Conservation (phyloP, 306 rosid genomes). For the Vigna unguiculata region DNA sequence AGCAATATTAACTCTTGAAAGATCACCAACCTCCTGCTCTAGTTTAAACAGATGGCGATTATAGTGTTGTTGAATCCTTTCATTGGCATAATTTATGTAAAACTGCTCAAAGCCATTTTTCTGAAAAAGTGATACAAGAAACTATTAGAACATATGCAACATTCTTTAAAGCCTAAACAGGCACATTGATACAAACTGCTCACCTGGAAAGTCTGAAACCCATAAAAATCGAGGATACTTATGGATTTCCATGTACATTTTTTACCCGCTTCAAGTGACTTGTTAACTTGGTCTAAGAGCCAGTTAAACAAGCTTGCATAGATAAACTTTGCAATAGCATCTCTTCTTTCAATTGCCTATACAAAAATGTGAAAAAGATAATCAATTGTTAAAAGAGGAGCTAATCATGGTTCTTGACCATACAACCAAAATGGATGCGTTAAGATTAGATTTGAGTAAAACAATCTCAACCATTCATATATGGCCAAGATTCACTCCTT, state of each 20-base stretch:
- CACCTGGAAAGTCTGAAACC: conserved; percentile 93
- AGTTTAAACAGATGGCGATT: conserved; percentile 82
- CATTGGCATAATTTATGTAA: conserved; percentile 94
- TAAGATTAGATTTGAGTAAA: not conserved
- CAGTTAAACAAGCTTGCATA: conserved; percentile 87
- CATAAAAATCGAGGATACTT: conserved; percentile 80
- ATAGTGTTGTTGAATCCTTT: conserved; percentile 98
- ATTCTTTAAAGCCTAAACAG: conserved; percentile 33
- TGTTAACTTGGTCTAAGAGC: conserved; percentile 84
- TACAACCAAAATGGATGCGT: not conserved
- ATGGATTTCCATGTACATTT: conserved; percentile 66
- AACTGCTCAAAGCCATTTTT: conserved; percentile 88
- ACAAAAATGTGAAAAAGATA: conserved; percentile 38
- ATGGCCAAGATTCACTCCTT: not conserved
- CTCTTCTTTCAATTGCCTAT: conserved; percentile 82
- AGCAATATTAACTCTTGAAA: conserved; percentile 20
- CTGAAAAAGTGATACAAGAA: conserved; percentile 56
- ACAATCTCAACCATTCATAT: not conserved
- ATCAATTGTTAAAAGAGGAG: not conserved
- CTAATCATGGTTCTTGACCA: not conserved
- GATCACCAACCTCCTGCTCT: conserved; percentile 80
- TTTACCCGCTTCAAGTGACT: conserved; percentile 69
- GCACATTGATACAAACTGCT: conserved; percentile 34
- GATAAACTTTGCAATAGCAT: conserved; percentile 79
- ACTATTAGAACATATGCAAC: conserved; percentile 38